Conservation (phyloP, 768 basidiomycete species). For the Guyanaporus albipodus region DNA sequence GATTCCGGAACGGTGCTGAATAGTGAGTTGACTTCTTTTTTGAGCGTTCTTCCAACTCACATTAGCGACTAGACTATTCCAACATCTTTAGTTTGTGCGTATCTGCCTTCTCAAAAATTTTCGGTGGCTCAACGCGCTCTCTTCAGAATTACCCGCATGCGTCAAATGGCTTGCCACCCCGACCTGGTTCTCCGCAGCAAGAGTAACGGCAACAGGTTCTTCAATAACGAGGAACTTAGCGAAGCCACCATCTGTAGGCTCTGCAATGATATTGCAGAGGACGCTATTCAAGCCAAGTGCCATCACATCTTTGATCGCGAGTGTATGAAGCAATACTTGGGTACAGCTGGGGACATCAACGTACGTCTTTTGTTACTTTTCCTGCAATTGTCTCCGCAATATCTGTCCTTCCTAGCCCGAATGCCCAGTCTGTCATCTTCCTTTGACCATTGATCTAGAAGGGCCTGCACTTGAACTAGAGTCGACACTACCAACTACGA, state of each 20-base stretch:
- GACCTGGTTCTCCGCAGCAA: constrained; percentile 90
- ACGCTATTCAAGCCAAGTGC: constrained; percentile 92
- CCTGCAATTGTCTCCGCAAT: not conserved
- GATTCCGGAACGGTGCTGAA: constrained; percentile 88
- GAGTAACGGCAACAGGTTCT: constrained; percentile 63
- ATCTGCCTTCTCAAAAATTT: not conserved
- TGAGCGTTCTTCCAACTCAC: constrained; percentile 6
- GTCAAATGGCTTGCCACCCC: constrained; percentile 93
- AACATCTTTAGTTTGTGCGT: constrained; percentile 81
- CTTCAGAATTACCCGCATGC: constrained; percentile 85
- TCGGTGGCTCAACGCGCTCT: constrained; percentile 13
- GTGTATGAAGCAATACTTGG: constrained; percentile 91
- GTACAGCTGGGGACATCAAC: constrained; percentile 60
- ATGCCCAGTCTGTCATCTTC: constrained; percentile 92
- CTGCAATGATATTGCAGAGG: constrained; percentile 97
- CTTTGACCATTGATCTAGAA: constrained; percentile 93
- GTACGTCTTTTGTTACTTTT: constrained; percentile 37
- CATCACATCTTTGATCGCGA: constrained; percentile 94
- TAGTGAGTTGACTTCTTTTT: constrained; percentile 50
- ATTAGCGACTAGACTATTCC: constrained; percentile 60
- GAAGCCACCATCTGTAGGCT: constrained; percentile 88
- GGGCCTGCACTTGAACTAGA: constrained; percentile 86
- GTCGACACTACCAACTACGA: constrained; percentile 42
- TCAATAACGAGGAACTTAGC: constrained; percentile 48
- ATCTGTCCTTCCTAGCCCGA: constrained; percentile 52